These are phyloP conservation scores for Aspergillus hortae DNA, from an alignment of 2,329 filamentous ascomycete species.

Conservation along the genomic window DNA sequence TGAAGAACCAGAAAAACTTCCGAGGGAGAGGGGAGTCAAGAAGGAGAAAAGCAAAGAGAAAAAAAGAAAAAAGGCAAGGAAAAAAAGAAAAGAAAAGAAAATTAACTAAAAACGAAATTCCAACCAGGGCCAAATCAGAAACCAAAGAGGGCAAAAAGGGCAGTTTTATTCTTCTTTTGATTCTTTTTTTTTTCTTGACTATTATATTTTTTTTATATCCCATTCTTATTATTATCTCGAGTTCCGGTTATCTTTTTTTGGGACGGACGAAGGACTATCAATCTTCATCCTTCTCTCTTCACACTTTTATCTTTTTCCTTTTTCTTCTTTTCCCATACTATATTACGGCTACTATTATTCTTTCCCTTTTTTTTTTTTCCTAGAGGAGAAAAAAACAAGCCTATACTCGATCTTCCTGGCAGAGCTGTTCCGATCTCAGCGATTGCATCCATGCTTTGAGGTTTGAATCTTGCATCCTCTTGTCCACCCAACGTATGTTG, in stretches of 20 bases:
- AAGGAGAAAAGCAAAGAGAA: conserved; percentile 5
- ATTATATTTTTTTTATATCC: conserved; percentile 4
- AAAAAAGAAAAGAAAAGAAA: conserved; percentile 2
- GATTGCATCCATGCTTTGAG: conserved; percentile 22
- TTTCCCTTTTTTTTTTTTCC: conserved; percentile 5
- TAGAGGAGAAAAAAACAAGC: neutral
- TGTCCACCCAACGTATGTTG: conserved; percentile 22
- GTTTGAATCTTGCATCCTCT: conserved; percentile 15
- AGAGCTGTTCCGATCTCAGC: conserved; percentile 17
- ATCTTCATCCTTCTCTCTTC: conserved; percentile 5
- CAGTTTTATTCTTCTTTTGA: neutral
- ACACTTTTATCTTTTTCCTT: no score
- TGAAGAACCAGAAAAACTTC: conserved; percentile 14
- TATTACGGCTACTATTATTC: neutral
- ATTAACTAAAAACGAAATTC: conserved; percentile 11
- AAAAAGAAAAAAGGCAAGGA: no score
- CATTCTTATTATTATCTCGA: neutral
- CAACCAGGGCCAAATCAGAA: conserved; percentile 9
- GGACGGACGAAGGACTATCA: neutral
- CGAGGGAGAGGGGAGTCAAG: conserved; percentile 17
- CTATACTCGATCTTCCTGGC: conserved; percentile 4
- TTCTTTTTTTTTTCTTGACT: conserved; percentile 2
- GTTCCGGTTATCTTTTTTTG: no score
- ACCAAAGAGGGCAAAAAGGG: conserved; percentile 5
- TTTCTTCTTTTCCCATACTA: no score